Base-by-base conservation (phyloP, 768 basidiomycete species). In the Leccinum arenicola region DNA sequence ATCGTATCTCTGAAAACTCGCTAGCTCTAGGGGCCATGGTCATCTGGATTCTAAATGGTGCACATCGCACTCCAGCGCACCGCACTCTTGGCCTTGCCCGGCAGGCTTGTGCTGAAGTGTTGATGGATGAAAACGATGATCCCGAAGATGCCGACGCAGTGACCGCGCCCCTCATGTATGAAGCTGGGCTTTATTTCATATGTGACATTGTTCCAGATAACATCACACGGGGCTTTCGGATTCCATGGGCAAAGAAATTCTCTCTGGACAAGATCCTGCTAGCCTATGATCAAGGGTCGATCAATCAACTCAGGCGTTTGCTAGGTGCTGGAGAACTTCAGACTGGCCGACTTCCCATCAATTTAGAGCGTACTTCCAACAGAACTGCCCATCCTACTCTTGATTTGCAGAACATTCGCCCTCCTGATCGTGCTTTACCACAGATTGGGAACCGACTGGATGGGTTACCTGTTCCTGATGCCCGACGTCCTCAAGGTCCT, bases 41-140 rank as follows among this genome's bases (percentile, higher is more conserved):
- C 1, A 49, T 63, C 0, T 63, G 61, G 61, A 61, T 63, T 9
- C 7, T 63, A 0, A 60, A 63, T n/a, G 56, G 55, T 0, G n/a
- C 23, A 1, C 50, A 63, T 5, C 17, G 35, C 3, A 62, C 48
- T 1, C 59, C 56, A 8, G 27, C 8, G 11, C 23, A 38, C 4
- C 15, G 6, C 1, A 10, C 21, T 4, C 15, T 3, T 11, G 14
- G 2, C 0, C 17, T 62, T 4, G 58, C 58, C 1, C n/a, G 31
- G 27, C 6, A 54, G 21, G 50, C 59, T 1, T 56, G 52, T 55
- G 33, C 58, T 1, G 27, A 51, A 9, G 21, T 57, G 1, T 6
- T 52, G 4, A 6, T 27, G 1, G 7, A 23, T 4, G 25, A 54
- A 1, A 12, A 57, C 1, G 50, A 25, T 0, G 50, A 63, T 23